These are phyloP conservation scores for Rhododendron griersonianum DNA, from an alignment of 148 eudicot genomes.

Conservation along the genomic window DNA sequence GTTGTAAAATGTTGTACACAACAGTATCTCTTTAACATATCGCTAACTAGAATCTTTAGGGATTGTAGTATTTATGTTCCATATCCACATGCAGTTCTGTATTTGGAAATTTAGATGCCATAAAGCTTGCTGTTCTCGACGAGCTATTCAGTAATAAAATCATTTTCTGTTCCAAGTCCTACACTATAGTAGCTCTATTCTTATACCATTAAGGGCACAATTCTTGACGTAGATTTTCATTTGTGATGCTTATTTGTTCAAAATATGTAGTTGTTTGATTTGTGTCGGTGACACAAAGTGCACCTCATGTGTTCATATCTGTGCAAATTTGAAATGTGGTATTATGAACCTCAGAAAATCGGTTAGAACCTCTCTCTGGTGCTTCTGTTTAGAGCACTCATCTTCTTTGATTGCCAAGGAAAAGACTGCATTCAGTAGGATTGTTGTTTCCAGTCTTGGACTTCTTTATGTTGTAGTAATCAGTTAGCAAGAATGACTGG, in stretches of 20 bases:
- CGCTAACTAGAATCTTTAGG: background rate
- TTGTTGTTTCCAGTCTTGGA: background rate
- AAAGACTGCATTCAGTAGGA: background rate
- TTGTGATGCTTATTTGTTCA: background rate
- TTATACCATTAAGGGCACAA: background rate
- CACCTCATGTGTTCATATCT: too few relatives aligned
- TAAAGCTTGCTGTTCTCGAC: slow-evolving; percentile 3
- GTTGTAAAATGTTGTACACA: slow-evolving; percentile 7
- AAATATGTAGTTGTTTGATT: background rate
- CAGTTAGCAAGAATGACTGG: too few relatives aligned
- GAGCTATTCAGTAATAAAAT: slow-evolving; percentile 3
- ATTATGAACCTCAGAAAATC: background rate
- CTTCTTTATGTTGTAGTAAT: too few relatives aligned
- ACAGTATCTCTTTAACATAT: background rate
- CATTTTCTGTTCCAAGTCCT: background rate
- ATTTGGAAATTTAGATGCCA: slow-evolving; percentile 9
- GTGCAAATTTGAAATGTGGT: background rate
- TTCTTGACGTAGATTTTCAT: background rate
- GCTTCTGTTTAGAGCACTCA: background rate
- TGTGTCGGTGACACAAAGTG: too few relatives aligned
- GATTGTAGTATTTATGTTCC: background rate
- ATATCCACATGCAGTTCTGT: background rate
- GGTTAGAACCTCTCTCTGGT: background rate
- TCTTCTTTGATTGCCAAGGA: background rate
- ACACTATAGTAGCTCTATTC: background rate